Evolutionary conservation across 78 protist species (phyloP).

Genomic region (Dictyostelium capitatum): DNA sequence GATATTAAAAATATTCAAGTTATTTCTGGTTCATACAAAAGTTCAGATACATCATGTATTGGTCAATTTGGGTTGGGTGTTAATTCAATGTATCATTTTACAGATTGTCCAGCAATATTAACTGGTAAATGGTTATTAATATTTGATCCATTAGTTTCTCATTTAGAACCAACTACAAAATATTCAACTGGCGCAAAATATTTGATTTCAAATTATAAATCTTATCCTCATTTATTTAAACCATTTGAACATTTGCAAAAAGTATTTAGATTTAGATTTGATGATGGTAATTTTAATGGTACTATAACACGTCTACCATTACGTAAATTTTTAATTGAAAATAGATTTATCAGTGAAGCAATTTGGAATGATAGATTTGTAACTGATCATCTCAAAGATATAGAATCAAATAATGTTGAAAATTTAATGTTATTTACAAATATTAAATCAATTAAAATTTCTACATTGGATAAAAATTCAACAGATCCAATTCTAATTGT

Average conservation of each 20-base stretch:
- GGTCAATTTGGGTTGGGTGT: conserved; percentile 86
- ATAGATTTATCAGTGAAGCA: not conserved
- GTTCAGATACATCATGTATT: not conserved
- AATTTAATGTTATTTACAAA: not conserved
- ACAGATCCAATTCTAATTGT: not conserved
- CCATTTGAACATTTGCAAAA: conserved; percentile 8
- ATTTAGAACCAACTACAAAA: conserved; percentile 3
- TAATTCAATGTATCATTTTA: conserved; percentile 76
- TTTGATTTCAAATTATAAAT: not conserved
- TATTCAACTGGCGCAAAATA: not conserved
- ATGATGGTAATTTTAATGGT: not conserved
- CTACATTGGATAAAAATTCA: not conserved
- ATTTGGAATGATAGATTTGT: not conserved
- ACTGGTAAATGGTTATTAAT: conserved; percentile 29
- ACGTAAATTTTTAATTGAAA: not conserved
- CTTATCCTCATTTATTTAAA: not conserved
- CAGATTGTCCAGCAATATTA: conserved; percentile 53
- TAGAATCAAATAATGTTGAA: not conserved
- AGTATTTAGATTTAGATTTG: not conserved
- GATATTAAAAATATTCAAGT: conserved; percentile 46
- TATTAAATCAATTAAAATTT: not conserved
- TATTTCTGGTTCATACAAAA: conserved; percentile 26
- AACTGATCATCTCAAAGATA: not conserved
- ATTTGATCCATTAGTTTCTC: conserved; percentile 49
- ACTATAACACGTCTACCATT: conserved; percentile 57